Evolutionary conservation across 805 yeast genomes (phyloP), one percentile per base, ranked within the genome.

Genomic region (Monosporozyma servazzii): DNA sequence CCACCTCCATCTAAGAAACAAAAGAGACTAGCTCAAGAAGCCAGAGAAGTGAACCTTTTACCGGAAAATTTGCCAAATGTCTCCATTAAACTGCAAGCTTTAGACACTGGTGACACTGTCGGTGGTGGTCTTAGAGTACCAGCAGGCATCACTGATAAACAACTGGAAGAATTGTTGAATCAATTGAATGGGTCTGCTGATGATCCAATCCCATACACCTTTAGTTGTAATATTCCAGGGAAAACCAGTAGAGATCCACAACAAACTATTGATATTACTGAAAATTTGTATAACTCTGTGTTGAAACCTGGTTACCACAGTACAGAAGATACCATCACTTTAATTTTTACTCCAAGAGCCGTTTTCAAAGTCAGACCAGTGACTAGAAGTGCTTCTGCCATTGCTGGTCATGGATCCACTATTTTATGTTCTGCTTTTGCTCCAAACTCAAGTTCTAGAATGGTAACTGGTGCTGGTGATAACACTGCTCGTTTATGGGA

Each of bases 401-500:
- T 93, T 50, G 80, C 95, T 1, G 99, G 99, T 5, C 99, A 93
- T 65, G 96, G 96, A 1, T 80, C 96, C 2, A 93, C 98, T 0
- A 88, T 93, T 54, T 72, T 93, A 56, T 87, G 96, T 53, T 85
- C 93, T 42, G 90, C 86, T 55, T 93, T 93, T 75, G 95, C 99
- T 1, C 99, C 99, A 30, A 77, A 86, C 61, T 83, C 90, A 17
- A 80, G 91, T 17, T 76, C 90, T 2, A 75, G 87, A 58, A 81
- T 90, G 84, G 93, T 87, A 41, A 86, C 97, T 0, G 99, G 99
- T 37, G 88, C 96, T 5, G 99, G 99, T 45, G 99, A 93, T 68
- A 80, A 84, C 37, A 90, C 98, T 8, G 97, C 98, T 2, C 76
- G 98, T 64, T 79, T 91, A 47, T 93, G 99, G 99, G 97, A 90